These are phyloP conservation scores for Biscutella laevigata DNA, from an alignment of 441 rosid species.

Conservation along the genomic window DNA sequence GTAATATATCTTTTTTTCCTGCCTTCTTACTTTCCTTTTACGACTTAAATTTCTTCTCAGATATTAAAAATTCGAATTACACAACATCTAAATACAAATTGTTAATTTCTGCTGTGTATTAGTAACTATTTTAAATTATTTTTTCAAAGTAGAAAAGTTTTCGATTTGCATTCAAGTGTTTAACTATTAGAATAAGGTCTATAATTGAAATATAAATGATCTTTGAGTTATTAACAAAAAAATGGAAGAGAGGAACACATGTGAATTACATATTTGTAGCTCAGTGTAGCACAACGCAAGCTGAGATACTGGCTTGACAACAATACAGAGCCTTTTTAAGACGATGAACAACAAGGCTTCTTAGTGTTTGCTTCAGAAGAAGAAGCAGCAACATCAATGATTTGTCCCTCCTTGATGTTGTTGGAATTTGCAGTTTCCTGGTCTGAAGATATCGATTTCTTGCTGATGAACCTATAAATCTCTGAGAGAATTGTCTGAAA, in stretches of 20 bases:
- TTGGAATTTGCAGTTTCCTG: slow-evolving; percentile 34
- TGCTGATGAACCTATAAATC: slow-evolving; percentile 72
- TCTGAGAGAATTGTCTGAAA: slow-evolving; percentile 72
- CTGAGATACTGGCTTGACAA: neutral
- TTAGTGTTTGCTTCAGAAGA: slow-evolving; percentile 40
- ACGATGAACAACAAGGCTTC: slow-evolving; percentile 76
- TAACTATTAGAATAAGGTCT: no score
- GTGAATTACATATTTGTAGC: neutral
- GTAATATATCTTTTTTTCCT: no score
- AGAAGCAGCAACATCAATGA: slow-evolving; percentile 50
- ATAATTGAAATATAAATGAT: neutral
- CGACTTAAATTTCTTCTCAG: no score
- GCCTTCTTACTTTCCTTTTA: neutral
- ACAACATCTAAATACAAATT: no score
- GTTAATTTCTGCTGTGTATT: no score
- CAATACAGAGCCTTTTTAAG: slow-evolving; percentile 27
- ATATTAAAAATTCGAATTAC: no score
- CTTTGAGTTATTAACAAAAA: neutral
- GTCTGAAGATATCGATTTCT: slow-evolving; percentile 63
- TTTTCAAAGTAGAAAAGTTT: no score
- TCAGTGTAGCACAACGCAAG: slow-evolving; percentile 5
- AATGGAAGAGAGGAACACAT: neutral
- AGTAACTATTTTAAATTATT: neutral
- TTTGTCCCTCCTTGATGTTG: slow-evolving; percentile 66
- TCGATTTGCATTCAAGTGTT: no score